These are phyloP conservation scores for Aspergillus diversus DNA, from an alignment of 495 filamentous ascomycete genomes.

Conservation along the genomic window DNA sequence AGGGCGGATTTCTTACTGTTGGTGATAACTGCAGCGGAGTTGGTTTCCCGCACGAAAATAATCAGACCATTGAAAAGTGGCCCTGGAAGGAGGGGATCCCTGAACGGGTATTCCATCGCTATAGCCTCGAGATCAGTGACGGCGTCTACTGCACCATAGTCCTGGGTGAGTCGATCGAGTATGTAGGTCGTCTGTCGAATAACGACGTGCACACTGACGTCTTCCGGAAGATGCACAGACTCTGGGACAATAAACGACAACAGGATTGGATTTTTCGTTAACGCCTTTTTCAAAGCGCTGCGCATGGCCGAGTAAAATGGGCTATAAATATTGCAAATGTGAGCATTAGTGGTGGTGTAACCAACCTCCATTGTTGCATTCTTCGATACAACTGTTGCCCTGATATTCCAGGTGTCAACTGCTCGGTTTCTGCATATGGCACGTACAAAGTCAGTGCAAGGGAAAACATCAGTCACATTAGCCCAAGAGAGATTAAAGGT, in stretches of 20 bases:
- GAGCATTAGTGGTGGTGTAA: not conserved
- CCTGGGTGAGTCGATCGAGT: conserved; percentile 1
- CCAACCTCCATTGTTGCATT: not conserved
- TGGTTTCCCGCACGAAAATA: not conserved
- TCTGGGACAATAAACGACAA: conserved; percentile 7
- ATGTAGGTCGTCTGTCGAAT: not conserved
- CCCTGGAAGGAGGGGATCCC: not conserved
- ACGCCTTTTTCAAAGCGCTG: not conserved
- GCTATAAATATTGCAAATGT: not conserved
- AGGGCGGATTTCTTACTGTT: not conserved
- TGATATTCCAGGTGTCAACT: not conserved
- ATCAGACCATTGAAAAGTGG: not conserved
- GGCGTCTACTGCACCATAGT: conserved; percentile 1
- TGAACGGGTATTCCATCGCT: conserved; percentile 4
- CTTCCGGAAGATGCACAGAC: not conserved
- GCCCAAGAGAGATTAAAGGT: not conserved
- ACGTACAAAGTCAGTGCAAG: not conserved
- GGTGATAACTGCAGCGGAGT: conserved; percentile 8
- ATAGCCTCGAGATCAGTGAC: not conserved
- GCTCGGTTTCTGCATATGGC: not conserved
- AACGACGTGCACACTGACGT: conserved; percentile 4
- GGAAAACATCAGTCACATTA: not conserved
- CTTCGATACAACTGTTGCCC: not conserved
- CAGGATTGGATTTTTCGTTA: conserved; percentile 8
- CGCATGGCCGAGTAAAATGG: not conserved